Percentiles rank a stretch among this genome's conserved stretches.
Conservation (phyloP, 352 stramenopile species). For the Phytopythium montanum region DNA sequence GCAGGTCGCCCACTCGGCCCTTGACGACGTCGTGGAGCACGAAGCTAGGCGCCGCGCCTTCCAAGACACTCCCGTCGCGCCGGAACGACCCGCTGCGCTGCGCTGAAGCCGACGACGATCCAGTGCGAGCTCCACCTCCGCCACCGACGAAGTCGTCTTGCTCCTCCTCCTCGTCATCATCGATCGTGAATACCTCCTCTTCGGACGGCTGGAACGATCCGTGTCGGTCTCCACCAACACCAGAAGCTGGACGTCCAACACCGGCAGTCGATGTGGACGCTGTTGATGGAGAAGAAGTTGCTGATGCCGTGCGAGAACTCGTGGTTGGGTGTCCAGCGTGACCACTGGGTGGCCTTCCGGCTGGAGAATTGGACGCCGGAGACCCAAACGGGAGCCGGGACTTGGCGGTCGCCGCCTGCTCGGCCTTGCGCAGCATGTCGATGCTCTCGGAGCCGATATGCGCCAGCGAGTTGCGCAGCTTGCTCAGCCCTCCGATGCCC, state of each 20-base stretch:
- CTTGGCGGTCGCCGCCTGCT: conserved; percentile 51
- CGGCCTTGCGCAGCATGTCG: conserved; percentile 74
- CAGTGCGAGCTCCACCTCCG: not conserved
- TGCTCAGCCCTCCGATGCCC: conserved; percentile 29
- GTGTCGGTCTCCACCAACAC: conserved; percentile 10
- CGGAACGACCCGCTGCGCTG: conserved; percentile 47
- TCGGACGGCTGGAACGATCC: conserved; percentile 50
- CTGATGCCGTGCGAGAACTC: not conserved
- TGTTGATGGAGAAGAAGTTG: not conserved
- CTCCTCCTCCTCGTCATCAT: conserved; percentile 75
- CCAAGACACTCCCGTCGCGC: conserved; percentile 10
- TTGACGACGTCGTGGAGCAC: conserved; percentile 54
- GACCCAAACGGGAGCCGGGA: conserved; percentile 35
- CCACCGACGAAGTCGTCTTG: conserved; percentile 49
- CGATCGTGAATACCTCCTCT: conserved; percentile 84
- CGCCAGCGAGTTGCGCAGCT: conserved; percentile 51
- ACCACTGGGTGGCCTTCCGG: conserved; percentile 7
- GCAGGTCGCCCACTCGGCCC: conserved; percentile 37
- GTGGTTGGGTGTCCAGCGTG: not conserved
- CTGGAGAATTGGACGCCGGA: conserved; percentile 15
- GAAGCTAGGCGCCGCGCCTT: conserved; percentile 15
- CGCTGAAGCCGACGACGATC: conserved; percentile 31
- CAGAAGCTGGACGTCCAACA: not conserved
- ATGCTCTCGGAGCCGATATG: conserved; percentile 68
- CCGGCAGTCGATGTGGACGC: not conserved